Conservation (phyloP, 768 basidiomycete genomes). For the Gautieria morchelliformis region DNA sequence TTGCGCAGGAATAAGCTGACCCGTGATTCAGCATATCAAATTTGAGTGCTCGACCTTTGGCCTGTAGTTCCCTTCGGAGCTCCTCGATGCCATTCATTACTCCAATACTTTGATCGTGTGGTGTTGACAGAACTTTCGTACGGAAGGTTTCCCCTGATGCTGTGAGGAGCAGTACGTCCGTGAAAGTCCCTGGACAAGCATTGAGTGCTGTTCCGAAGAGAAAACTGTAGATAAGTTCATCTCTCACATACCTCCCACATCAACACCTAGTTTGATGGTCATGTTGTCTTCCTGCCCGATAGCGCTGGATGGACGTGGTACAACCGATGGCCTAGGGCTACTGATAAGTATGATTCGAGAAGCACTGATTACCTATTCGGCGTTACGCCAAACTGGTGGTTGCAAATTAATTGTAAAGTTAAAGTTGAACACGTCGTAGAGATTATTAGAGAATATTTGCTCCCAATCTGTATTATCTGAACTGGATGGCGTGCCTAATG, state of each 20-base stretch:
- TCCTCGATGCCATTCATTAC: conserved; percentile 17
- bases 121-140: conserved; percentile 22
- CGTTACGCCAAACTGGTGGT: too few relatives aligned
- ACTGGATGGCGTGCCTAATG: too few relatives aligned
- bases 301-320: too few relatives aligned
- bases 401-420: too few relatives aligned
- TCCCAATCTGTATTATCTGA: too few relatives aligned
- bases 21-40: background rate
- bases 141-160: conserved; percentile 17
- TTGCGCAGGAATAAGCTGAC: background rate
- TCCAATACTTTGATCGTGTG: conserved; percentile 21
- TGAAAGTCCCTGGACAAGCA: conserved; percentile 9
- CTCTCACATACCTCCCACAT: background rate
- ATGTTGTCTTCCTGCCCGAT: background rate
- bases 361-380: too few relatives aligned
- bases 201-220: background rate
- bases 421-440: too few relatives aligned
- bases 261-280: background rate
- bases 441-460: too few relatives aligned
- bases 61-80: conserved; percentile 11
- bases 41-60: background rate
- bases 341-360: too few relatives aligned
- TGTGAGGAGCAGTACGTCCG: conserved; percentile 20
- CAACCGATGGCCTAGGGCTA: too few relatives aligned
- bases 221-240: background rate